These are phyloP conservation scores for Saturnispora besseyi DNA, from an alignment of 805 yeast species.

Conservation along the genomic window DNA sequence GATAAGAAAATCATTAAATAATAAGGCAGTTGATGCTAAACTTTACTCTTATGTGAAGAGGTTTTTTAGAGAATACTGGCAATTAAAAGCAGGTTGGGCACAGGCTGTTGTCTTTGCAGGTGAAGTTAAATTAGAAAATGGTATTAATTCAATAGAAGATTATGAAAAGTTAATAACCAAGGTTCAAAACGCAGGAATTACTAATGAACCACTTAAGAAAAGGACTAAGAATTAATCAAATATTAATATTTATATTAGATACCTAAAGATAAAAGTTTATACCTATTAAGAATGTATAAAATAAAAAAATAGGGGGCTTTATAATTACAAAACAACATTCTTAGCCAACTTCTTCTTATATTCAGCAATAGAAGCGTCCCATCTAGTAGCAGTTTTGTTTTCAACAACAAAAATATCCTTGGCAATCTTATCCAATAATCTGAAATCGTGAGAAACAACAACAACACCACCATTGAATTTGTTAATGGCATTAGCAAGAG, in stretches of 20 bases:
- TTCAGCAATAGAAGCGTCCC: constrained; percentile 87
- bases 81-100: constrained; percentile 96
- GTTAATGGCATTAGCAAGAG: constrained; percentile 92
- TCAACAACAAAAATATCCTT: constrained; percentile 96
- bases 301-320: not conserved
- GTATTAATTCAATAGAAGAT: constrained; percentile 34
- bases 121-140: constrained; percentile 63
- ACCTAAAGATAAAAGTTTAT: not conserved
- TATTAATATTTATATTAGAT: not conserved
- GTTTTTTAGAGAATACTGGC: constrained; percentile 62
- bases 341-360: constrained; percentile 93
- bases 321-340: constrained; percentile 61
- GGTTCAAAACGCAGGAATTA: not conserved
- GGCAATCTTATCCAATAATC: constrained; percentile 93
- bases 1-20: constrained; percentile 8
- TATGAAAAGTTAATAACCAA: constrained; percentile 6
- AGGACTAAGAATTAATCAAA: not conserved
- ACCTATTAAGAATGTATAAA: not conserved
- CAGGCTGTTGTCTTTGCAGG: constrained; percentile 88
- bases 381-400: constrained; percentile 88
- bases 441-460: constrained; percentile 98
- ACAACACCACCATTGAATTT: constrained; percentile 96
- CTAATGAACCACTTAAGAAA: not conserved
- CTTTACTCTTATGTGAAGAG: constrained; percentile 23
- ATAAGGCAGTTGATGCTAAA: constrained; percentile 34